phyloP scores from a whole-genome alignment of 2,329 filamentous ascomycete species.

The Alternaria solani region DNA sequence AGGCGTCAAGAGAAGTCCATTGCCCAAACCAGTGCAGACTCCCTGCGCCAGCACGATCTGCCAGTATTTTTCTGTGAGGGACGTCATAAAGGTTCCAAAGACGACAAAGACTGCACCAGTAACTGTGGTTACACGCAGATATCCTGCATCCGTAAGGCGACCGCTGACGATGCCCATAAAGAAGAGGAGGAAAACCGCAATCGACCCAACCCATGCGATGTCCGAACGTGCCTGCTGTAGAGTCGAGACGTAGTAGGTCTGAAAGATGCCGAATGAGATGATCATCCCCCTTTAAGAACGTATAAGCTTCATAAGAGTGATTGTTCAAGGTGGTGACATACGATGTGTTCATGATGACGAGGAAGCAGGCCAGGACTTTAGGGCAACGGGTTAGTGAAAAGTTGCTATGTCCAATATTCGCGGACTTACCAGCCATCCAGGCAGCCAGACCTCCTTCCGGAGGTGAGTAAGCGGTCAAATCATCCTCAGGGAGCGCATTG shows the following conservation, averaged over 20 bases:
- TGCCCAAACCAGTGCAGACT: constrained; percentile 35
- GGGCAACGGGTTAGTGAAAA: no score
- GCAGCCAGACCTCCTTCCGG: neutral
- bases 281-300: constrained; percentile 34
- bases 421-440: neutral
- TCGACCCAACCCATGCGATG: constrained; percentile 60
- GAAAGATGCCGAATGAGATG: constrained; percentile 41
- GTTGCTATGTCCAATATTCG: neutral
- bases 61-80: constrained; percentile 54
- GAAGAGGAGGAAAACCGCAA: constrained; percentile 58
- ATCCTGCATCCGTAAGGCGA: constrained; percentile 58
- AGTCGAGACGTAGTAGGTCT: constrained; percentile 34
- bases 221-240: constrained; percentile 52
- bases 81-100: constrained; percentile 59
- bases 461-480: neutral
- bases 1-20: constrained; percentile 16
- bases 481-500: no score
- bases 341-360: constrained; percentile 1
- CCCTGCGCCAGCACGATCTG: constrained; percentile 46
- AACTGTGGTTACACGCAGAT: constrained; percentile 52
- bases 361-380: neutral
- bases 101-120: constrained; percentile 52
- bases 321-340: neutral
- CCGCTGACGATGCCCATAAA: constrained; percentile 56
- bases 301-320: no score